These are phyloP conservation scores for Physcia stellaris DNA, from an alignment of 495 filamentous ascomycete genomes.

Conservation along the genomic window DNA sequence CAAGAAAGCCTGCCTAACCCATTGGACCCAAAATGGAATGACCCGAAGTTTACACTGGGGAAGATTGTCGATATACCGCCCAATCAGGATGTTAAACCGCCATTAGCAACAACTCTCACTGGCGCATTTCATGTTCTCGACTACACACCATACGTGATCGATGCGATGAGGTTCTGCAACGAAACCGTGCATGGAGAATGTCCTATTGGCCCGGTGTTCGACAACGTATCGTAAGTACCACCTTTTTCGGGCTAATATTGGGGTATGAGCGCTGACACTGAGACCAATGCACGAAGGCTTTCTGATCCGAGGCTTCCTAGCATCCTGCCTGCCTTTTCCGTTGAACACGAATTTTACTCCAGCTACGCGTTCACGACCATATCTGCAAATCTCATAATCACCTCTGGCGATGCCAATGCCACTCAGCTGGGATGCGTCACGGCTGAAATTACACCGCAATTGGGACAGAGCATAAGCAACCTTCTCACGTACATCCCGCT, in stretches of 20 bases:
- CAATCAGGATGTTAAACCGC: conserved; percentile 34
- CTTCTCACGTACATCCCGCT: conserved; percentile 69
- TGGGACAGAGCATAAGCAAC: conserved; percentile 48
- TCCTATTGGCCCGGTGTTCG: conserved; percentile 63
- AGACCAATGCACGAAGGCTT: conserved; percentile 34
- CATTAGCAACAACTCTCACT: conserved; percentile 56
- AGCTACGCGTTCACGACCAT: conserved; percentile 77
- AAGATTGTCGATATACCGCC: conserved; percentile 66
- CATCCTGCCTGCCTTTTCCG: conserved; percentile 63
- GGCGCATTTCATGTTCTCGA: conserved; percentile 56
- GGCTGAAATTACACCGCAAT: conserved; percentile 65
- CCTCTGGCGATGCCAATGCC: conserved; percentile 51
- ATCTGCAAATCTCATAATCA: conserved; percentile 50
- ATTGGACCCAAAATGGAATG: conserved; percentile 34
- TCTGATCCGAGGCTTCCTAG: no score
- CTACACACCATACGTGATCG: conserved; percentile 48
- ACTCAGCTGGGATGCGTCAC: conserved; percentile 67
- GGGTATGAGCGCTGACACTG: no score
- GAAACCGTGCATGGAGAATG: conserved; percentile 47
- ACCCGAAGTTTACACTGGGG: conserved; percentile 48
- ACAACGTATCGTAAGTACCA: no score
- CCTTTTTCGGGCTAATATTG: no score
- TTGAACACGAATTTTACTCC: conserved; percentile 63
- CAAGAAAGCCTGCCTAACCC: conserved; percentile 33
- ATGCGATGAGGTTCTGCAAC: conserved; percentile 46